A percentile compares a stretch with the other conserved stretches of the same genome.
phyloP scores from a whole-genome alignment of 805 yeast species.

The Pichia deserticola region DNA sequence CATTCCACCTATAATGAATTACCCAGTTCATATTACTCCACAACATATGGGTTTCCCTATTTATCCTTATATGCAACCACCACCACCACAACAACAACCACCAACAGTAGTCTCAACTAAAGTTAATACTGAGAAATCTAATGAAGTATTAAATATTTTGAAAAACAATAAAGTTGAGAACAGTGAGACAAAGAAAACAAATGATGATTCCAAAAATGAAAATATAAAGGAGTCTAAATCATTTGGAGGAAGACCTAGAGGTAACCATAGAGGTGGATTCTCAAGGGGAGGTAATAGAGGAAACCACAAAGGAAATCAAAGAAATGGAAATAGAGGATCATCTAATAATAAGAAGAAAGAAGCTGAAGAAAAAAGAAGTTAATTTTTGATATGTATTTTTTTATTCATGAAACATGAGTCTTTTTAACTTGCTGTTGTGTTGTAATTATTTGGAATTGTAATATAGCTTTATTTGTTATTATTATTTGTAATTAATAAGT shows the following conservation, averaged over 20 bases:
- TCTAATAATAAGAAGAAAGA: too few species aligned
- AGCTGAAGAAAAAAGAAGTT: too few species aligned
- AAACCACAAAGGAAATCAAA: neutral
- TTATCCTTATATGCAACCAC: constrained; percentile 5
- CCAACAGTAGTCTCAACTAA: neutral
- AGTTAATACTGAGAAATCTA: constrained; percentile 1
- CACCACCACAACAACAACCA: neutral
- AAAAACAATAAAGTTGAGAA: neutral
- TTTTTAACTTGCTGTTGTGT: too few species aligned
- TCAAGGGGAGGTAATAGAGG: constrained; percentile 19
- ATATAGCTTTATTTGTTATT: too few species aligned
- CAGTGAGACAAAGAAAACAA: neutral
- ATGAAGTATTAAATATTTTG: constrained; percentile 3
- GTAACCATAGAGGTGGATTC: constrained; percentile 4
- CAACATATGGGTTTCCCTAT: neutral
- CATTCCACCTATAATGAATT: constrained; percentile 5
- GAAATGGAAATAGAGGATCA: too few species aligned
- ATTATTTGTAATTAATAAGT: too few species aligned
- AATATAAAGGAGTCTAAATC: neutral
- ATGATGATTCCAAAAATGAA: neutral
- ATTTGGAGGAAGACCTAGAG: neutral
- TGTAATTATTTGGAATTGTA: too few species aligned
- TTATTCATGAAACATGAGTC: too few species aligned
- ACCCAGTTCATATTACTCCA: constrained; percentile 6
- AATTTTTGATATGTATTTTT: too few species aligned